Percentiles rank a stretch among this genome's conserved stretches.
phyloP scores from a whole-genome alignment of 2,329 filamentous ascomycete species.

The Alternaria sp. region DNA sequence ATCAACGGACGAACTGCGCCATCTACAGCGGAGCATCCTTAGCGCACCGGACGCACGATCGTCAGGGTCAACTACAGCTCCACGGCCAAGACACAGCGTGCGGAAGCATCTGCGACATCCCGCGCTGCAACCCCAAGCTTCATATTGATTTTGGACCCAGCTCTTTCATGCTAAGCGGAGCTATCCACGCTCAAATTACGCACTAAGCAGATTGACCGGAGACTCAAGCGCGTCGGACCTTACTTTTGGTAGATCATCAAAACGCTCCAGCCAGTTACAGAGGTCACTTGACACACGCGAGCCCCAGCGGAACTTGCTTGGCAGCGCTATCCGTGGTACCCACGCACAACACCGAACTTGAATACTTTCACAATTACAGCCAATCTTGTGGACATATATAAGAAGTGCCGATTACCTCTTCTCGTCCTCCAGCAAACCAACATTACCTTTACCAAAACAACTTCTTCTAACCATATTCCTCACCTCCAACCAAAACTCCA shows the following conservation, averaged over 20 bases:
- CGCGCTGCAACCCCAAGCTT: conserved; percentile 35
- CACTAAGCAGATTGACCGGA: conserved; percentile 12
- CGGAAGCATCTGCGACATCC: conserved; percentile 43
- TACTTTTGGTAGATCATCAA: conserved; percentile 24
- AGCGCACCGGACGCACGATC: conserved; percentile 30
- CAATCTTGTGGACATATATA: conserved; percentile 23
- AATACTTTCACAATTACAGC: conserved; percentile 10
- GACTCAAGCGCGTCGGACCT: conserved; percentile 18
- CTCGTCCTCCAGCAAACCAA: conserved; percentile 13
- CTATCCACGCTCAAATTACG: conserved; percentile 6
- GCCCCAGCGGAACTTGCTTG: conserved; percentile 32
- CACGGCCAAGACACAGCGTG: conserved; percentile 32
- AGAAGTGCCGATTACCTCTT: conserved; percentile 24
- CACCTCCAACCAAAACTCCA: conserved; percentile 4
- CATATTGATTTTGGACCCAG: conserved; percentile 22
- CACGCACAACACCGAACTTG: conserved; percentile 15
- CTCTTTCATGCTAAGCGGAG: conserved; percentile 19
- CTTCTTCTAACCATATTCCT: conserved; percentile 8
- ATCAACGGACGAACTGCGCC: conserved; percentile 14
- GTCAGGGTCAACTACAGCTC: conserved; percentile 21
- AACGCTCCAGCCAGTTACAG: conserved; percentile 30
- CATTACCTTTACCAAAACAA: conserved; percentile 5
- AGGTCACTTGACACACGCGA: conserved; percentile 38
- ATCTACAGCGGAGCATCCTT: conserved; percentile 28
- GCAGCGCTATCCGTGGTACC: conserved; percentile 25